Percentiles rank a stretch among this genome's conserved stretches.
phyloP scores from a whole-genome alignment of 164 flowering plant genomes.

The Tetrastigma voinierianum region DNA sequence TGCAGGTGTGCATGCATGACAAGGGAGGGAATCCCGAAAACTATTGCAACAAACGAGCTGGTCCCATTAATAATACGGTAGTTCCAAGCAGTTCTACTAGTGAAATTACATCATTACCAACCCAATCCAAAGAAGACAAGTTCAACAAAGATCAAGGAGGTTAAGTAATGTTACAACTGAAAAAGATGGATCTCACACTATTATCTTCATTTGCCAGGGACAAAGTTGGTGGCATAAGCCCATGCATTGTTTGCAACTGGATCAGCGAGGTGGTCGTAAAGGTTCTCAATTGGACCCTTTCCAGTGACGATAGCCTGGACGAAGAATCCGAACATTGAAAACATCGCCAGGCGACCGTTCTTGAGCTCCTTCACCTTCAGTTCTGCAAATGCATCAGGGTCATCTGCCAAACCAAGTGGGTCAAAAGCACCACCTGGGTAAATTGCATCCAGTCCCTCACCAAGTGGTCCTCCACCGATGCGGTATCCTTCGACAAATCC shows the following conservation, averaged over 20 bases:
- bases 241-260: constrained; percentile 80
- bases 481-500: constrained; percentile 66
- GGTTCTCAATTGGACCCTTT: constrained; percentile 83
- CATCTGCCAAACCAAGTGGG: constrained; percentile 82
- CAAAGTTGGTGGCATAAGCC: constrained; percentile 85
- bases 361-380: constrained; percentile 80
- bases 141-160: background rate
- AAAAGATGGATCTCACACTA: no score
- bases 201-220: constrained; percentile 60
- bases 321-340: constrained; percentile 81
- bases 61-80: background rate
- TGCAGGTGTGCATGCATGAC: no score
- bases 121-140: background rate
- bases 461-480: constrained; percentile 70
- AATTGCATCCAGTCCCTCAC: constrained; percentile 60
- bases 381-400: constrained; percentile 78
- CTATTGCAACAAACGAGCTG: background rate
- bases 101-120: constrained; percentile 10
- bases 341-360: constrained; percentile 75
- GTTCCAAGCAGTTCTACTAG: background rate
- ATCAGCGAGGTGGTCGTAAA: constrained; percentile 65
- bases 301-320: constrained; percentile 87
- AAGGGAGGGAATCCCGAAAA: no score
- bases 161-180: constrained; percentile 7
- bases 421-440: constrained; percentile 73